A percentile compares a stretch with the other conserved stretches of the same genome.
Conservation (phyloP, 371 early-diverging fungal genomes). For the Mucor mucedo region DNA sequence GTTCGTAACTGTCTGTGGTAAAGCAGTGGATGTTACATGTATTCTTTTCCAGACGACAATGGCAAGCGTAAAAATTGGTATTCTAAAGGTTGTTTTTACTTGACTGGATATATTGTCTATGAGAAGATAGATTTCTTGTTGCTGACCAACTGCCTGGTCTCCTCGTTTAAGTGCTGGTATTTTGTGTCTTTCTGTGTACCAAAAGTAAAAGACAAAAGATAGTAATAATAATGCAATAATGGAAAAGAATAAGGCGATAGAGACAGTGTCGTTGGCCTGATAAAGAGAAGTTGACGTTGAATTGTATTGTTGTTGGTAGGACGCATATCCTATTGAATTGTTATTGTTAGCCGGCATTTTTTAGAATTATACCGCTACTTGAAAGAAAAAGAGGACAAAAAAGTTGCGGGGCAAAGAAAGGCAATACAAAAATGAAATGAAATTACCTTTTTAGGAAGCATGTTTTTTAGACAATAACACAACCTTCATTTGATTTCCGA, state of each 20-base stretch:
- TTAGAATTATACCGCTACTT: conserved; percentile 19
- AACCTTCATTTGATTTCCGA: background rate
- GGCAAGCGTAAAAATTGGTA: conserved; percentile 41
- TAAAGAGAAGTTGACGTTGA: conserved; percentile 19
- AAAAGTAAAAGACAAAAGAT: conserved; percentile 52
- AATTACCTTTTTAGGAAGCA: conserved; percentile 18
- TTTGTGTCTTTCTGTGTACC: conserved; percentile 56
- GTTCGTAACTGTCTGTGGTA: background rate
- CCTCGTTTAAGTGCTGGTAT: conserved; percentile 47
- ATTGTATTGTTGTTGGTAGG: conserved; percentile 50
- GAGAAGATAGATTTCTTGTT: conserved; percentile 52
- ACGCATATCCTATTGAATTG: conserved; percentile 47
- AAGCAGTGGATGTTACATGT: conserved; percentile 1
- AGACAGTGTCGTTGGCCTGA: conserved; percentile 40
- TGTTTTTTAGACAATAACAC: conserved; percentile 2
- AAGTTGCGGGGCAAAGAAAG: background rate
- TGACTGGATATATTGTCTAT: conserved; percentile 51
- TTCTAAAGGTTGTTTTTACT: conserved; percentile 40
- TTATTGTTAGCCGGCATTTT: background rate
- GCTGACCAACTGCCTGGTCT: conserved; percentile 47
- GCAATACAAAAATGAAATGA: background rate
- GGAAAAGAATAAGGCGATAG: conserved; percentile 51
- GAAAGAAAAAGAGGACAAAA: background rate
- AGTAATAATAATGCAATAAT: conserved; percentile 40
- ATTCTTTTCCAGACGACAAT: conserved; percentile 34